phyloP scores from a whole-genome alignment of 257 asterid genomes.

The Nicotiana noctiflora region DNA sequence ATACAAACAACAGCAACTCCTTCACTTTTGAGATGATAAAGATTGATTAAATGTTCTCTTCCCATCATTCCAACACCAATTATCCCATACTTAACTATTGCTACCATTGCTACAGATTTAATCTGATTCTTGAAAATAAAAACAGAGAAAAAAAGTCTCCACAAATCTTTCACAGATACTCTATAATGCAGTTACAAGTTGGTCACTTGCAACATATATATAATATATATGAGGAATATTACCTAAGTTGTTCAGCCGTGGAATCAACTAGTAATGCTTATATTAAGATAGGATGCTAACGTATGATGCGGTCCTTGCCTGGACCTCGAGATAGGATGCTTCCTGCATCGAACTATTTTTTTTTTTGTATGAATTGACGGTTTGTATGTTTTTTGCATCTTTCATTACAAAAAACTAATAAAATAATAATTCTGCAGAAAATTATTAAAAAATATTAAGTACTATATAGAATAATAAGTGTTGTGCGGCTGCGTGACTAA shows the following conservation, averaged over 20 bases:
- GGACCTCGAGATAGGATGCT: no score
- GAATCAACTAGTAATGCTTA: no score
- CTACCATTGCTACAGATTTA: background rate
- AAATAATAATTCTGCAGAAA: background rate
- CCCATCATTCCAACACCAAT: constrained; percentile 99
- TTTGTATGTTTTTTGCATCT: background rate
- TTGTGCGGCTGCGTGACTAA: background rate
- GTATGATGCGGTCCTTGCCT: no score
- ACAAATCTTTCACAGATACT: background rate
- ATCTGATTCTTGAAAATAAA: background rate
- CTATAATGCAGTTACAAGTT: background rate
- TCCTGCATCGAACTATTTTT: no score
- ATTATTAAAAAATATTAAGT: background rate
- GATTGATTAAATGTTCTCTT: constrained; percentile 83
- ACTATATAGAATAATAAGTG: no score
- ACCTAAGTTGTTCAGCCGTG: no score
- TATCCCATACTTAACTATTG: constrained; percentile 56
- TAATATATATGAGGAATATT: no score
- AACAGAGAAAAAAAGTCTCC: background rate
- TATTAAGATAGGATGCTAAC: no score
- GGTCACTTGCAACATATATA: background rate
- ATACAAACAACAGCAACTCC: constrained; percentile 73
- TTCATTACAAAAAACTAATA: background rate
- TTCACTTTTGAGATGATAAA: constrained; percentile 51
- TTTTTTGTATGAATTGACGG: background rate